Percentiles rank a stretch among this genome's conserved stretches.
These are phyloP conservation scores for Pseudopithomyces chartarum DNA, from an alignment of 2,329 filamentous ascomycete species.

Conservation along the genomic window DNA sequence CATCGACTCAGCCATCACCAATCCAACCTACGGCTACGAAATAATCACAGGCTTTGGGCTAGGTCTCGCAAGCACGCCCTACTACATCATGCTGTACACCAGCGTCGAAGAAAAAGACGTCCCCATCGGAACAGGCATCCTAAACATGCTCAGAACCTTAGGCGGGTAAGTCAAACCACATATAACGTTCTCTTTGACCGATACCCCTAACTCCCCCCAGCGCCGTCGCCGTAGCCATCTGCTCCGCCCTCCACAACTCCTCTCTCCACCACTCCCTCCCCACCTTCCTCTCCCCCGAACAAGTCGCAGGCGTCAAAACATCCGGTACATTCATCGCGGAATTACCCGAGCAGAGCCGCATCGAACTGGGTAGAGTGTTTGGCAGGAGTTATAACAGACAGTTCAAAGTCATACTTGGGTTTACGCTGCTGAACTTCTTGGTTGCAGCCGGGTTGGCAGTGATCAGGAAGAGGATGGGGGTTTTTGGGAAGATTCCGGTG, in stretches of 20 bases:
- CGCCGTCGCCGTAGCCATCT: conserved; percentile 37
- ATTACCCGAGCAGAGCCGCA: conserved; percentile 20
- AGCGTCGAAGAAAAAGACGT: conserved; percentile 30
- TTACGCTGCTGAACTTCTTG: conserved; percentile 30
- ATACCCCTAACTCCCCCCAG: not conserved
- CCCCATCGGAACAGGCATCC: conserved; percentile 32
- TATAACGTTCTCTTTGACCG: too few species aligned
- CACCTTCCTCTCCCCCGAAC: conserved; percentile 24
- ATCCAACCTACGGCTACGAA: conserved; percentile 33
- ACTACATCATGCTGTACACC: conserved; percentile 32
- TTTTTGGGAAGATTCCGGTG: conserved; percentile 26
- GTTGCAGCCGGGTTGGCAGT: conserved; percentile 22
- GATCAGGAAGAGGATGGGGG: conserved; percentile 27
- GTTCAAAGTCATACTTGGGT: conserved; percentile 35
- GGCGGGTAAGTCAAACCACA: conserved; percentile 20
- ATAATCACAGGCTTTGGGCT: conserved; percentile 34
- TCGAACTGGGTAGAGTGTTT: conserved; percentile 29
- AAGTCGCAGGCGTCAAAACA: conserved; percentile 25
- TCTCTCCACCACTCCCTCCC: conserved; percentile 20
- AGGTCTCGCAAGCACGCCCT: conserved; percentile 32
- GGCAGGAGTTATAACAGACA: conserved; percentile 39
- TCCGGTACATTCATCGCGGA: conserved; percentile 20
- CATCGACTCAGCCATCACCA: conserved; percentile 18
- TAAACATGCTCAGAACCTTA: conserved; percentile 40
- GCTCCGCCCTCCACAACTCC: conserved; percentile 34